phyloP scores from a whole-genome alignment of 768 basidiomycete species.

The Tremella fuciformis region DNA sequence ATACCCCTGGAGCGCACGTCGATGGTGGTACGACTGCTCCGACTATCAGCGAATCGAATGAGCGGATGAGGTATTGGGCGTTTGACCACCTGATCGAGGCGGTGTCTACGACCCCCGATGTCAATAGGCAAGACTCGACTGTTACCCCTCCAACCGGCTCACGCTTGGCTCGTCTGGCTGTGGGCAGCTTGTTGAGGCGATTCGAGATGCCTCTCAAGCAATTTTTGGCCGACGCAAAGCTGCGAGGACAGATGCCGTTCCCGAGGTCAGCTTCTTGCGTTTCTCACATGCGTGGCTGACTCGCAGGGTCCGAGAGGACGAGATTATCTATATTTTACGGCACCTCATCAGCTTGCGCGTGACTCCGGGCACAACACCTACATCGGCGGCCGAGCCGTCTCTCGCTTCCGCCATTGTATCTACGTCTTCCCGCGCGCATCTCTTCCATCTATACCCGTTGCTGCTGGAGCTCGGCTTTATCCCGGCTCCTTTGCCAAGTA shows the following conservation, averaged over 20 bases:
- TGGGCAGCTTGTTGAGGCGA: slow-evolving; percentile 73
- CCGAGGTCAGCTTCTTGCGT: slow-evolving; percentile 60
- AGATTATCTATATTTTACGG: slow-evolving; percentile 75
- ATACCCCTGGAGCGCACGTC: slow-evolving; percentile 17
- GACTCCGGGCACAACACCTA: slow-evolving; percentile 63
- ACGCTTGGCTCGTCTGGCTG: slow-evolving; percentile 73
- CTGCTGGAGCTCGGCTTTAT: slow-evolving; percentile 76
- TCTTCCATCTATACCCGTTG: slow-evolving; percentile 81
- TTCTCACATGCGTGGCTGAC: neutral
- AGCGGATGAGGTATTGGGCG: slow-evolving; percentile 42
- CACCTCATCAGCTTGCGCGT: slow-evolving; percentile 71
- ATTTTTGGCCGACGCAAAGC: slow-evolving; percentile 77
- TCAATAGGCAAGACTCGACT: slow-evolving; percentile 53
- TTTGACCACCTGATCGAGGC: slow-evolving; percentile 33
- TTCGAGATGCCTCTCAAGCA: slow-evolving; percentile 66
- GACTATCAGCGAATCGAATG: slow-evolving; percentile 22
- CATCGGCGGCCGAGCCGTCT: slow-evolving; percentile 63
- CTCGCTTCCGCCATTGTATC: slow-evolving; percentile 42
- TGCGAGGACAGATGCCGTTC: slow-evolving; percentile 86
- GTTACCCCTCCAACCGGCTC: slow-evolving; percentile 52
- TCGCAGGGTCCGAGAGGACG: slow-evolving; percentile 76
- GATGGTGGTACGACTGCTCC: slow-evolving; percentile 42
- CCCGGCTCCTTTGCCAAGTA: slow-evolving; percentile 64
- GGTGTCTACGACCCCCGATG: slow-evolving; percentile 13
- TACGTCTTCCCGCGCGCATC: slow-evolving; percentile 72